Evolutionary conservation across 768 basidiomycete species (phyloP), one percentile per base, ranked within the genome.

Genomic region (Scleroderma citrinum): DNA sequence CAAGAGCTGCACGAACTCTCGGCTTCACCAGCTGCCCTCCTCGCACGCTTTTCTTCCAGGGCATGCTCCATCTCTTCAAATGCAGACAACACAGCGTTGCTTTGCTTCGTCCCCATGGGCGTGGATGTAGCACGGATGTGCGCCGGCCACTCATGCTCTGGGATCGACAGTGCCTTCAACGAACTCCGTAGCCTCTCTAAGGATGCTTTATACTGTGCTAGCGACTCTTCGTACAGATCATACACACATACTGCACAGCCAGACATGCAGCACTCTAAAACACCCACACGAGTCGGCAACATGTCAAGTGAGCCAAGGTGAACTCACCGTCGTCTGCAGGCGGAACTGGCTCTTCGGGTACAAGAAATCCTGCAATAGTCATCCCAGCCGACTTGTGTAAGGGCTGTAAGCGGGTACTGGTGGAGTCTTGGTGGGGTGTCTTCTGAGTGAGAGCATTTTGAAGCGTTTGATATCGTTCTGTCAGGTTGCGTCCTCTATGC

Each of bases 221-320:
- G 64, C 1, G 83, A 77, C 42, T 92, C 89, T 52, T 87, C 82
- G 67, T 92, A 91, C 21, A 92, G 64, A 57, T 92, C 90, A 67
- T 94, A 89, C 7, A 94, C 86, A 64, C 92, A 94, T n/a, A 93
- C 68, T 0, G 91, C 87, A 60, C 92, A 95, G 26, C 89, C 89
- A 2, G 90, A 92, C 92, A 94, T 94, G 71, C 92, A 95, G 65
- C 92, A 93, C 66, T 92, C 92, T 92, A 55, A 14, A 31, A 10
- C 5, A 17, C n/a, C 34, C 14, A 43, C 16, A 36, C 35, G 19
- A 34, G 34, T 34, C 38, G 46, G 29, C 26, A 38, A 20, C n/a
- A 45, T 24, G 4, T 34, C 17, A 2, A n/a, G 7, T 24, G 23
- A 13, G 23, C 44, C 37, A 20, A 29, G 10, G 51, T 4, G 4